Conservation (phyloP, 1,284 basidiomycete species). For the Apiotrichum brassicae region DNA sequence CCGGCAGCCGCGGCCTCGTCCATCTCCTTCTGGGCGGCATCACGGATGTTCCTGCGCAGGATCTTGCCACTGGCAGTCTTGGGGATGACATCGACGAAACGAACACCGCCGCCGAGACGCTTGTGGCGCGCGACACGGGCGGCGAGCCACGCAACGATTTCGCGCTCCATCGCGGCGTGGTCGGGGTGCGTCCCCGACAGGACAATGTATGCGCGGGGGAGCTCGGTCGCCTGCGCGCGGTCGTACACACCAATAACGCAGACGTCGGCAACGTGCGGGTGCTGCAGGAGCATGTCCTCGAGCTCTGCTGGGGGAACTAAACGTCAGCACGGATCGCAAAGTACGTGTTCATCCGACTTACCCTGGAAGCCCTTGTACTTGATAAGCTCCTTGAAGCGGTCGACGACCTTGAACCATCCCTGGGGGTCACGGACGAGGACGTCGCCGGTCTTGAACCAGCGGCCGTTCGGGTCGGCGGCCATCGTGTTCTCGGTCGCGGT, state of each 20-base stretch:
- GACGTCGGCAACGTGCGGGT: conserved; percentile 62
- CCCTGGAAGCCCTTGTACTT: conserved; percentile 58
- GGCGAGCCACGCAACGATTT: conserved; percentile 59
- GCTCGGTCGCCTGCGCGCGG: conserved; percentile 61
- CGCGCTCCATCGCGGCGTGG: conserved; percentile 48
- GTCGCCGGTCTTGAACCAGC: conserved; percentile 82
- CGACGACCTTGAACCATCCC: conserved; percentile 49
- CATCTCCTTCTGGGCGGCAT: conserved; percentile 23
- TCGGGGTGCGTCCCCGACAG: conserved; percentile 50
- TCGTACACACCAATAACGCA: conserved; percentile 65
- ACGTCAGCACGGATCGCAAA: conserved; percentile 36
- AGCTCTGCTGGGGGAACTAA: conserved; percentile 75
- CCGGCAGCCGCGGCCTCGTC: conserved; percentile 9
- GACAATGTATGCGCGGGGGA: conserved; percentile 62
- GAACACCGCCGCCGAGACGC: conserved; percentile 48
- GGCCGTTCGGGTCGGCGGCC: conserved; percentile 25
- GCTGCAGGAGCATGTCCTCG: conserved; percentile 64
- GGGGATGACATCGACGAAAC: conserved; percentile 48
- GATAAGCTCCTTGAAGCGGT: conserved; percentile 67
- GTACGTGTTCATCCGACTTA: conserved; percentile 21
- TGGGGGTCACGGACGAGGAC: conserved; percentile 56
- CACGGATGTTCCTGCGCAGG: conserved; percentile 35
- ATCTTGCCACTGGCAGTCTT: conserved; percentile 45
- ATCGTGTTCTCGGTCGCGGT: conserved; percentile 57
- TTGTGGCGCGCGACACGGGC: conserved; percentile 52